Evolutionary conservation across 1,284 basidiomycete species (phyloP), one percentile per base, ranked within the genome.

Genomic region (Puccinia horiana): DNA sequence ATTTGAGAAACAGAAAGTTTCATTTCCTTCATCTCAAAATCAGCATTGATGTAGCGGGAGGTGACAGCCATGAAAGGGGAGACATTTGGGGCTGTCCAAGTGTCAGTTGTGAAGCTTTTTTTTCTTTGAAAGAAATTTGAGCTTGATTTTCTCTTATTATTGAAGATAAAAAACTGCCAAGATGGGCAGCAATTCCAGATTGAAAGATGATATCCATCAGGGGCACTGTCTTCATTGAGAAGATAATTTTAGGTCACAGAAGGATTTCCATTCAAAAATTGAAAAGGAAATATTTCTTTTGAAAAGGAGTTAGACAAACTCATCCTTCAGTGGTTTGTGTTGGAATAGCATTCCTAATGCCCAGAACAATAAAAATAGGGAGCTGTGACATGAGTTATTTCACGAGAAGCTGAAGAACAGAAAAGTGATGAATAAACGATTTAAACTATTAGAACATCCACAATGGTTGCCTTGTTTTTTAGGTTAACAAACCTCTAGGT

Each of bases 11-110:
- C 44, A 44, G 44, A 9, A 73, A 73, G n/a, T 3, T 26, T 47
- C 32, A 73, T 2, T 20, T 73, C 70, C 18, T 18, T 6, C 61
- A 76, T 32, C n/a, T 76, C 23, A 58, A 58, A 76, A 23, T 76
- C 58, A n/a, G 56, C 73, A 76, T 76, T 26, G 20, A 76, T 58
- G 16, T 58, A 56, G 35, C 58, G 73, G 16, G 49, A 47, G 9
- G 73, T 76, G 12, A 76, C 23, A 23, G 49, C 73, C 73, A 76
- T 76, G n/a, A 56, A 76, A 29, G 49, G 16, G 2, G 29, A 58
- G 32, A 58, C 32, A 42, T 76, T 76, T 9, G 52, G 52, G 37
- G 49, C 52, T 1, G 52, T 56, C 73, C 73, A 76, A 35, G 73
- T 32, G 35, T 76, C 52, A 5, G 35, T 29, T 58, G 52, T 54